These are phyloP conservation scores for Eugenia klotzschiana DNA, from an alignment of 441 rosid genomes.

Conservation along the genomic window DNA sequence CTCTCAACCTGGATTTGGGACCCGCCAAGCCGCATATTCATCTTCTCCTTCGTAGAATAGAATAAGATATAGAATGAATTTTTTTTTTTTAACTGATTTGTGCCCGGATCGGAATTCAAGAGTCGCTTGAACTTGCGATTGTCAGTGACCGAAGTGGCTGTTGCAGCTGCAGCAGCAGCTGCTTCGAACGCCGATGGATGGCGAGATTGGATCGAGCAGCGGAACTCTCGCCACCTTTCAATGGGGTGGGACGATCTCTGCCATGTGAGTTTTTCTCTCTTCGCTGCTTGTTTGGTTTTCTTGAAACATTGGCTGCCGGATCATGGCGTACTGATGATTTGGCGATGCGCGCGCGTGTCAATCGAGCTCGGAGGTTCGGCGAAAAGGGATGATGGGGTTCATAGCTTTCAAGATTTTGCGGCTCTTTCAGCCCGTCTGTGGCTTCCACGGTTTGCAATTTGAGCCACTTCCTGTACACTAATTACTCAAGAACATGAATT, in stretches of 20 bases:
- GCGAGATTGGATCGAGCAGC: constrained; percentile 9
- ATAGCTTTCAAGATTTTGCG: neutral
- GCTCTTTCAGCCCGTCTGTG: neutral
- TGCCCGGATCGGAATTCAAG: neutral
- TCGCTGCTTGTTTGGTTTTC: neutral
- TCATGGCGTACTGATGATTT: neutral
- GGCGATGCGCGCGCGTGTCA: neutral
- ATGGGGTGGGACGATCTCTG: constrained; percentile 33
- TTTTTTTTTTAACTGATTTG: neutral
- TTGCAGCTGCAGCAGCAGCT: neutral
- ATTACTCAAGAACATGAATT: neutral
- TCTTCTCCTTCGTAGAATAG: neutral
- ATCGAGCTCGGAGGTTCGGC: neutral
- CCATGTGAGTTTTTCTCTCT: constrained; percentile 18
- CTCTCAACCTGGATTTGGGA: neutral
- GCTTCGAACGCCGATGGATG: neutral
- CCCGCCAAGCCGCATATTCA: neutral
- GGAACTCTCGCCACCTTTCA: constrained; percentile 13
- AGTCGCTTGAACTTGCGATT: too few relatives aligned
- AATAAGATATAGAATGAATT: neutral
- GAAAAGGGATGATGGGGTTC: neutral
- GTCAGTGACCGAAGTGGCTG: neutral
- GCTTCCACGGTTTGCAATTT: neutral
- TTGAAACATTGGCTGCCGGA: neutral
- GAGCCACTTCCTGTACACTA: neutral